Conservation (phyloP, 2,329 filamentous ascomycete species). For the Akanthomyces dipterigenus region DNA sequence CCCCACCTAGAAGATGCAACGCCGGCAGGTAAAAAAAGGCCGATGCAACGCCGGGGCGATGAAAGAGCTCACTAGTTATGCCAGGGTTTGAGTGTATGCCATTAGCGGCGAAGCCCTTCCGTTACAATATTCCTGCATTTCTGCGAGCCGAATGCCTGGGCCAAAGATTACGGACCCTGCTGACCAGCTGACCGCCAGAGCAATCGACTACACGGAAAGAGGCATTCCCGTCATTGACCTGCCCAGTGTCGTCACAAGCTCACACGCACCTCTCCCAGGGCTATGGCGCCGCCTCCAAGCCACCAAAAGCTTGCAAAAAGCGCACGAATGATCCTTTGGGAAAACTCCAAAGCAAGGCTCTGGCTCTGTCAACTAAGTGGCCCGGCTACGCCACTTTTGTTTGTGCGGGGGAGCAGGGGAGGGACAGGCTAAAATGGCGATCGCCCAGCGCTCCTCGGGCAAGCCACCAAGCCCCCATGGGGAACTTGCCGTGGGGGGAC, state of each 20-base stretch:
- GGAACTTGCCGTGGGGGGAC: not conserved
- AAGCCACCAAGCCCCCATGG: slow-evolving; percentile 9
- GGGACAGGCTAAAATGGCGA: not conserved
- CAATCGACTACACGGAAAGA: not conserved
- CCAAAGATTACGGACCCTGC: no score
- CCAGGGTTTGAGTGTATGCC: not conserved
- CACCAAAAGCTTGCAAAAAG: not conserved
- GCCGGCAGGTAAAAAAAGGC: not conserved
- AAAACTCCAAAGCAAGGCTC: not conserved
- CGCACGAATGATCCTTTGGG: slow-evolving; percentile 1
- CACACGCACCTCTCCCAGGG: no score
- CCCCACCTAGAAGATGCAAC: not conserved
- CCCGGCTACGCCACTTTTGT: not conserved
- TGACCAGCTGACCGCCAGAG: not conserved
- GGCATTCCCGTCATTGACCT: not conserved
- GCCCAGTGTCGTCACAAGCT: not conserved
- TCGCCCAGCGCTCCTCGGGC: not conserved
- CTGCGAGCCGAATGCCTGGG: no score
- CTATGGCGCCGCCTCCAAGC: slow-evolving; percentile 1
- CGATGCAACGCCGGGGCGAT: not conserved
- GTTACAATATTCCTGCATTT: not conserved
- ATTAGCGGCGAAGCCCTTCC: not conserved
- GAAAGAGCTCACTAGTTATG: not conserved
- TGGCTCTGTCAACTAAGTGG: no score
- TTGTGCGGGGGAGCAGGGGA: slow-evolving; percentile 3